Conservation (phyloP, 2,329 filamentous ascomycete species). For the Neonectria magnoliae region DNA sequence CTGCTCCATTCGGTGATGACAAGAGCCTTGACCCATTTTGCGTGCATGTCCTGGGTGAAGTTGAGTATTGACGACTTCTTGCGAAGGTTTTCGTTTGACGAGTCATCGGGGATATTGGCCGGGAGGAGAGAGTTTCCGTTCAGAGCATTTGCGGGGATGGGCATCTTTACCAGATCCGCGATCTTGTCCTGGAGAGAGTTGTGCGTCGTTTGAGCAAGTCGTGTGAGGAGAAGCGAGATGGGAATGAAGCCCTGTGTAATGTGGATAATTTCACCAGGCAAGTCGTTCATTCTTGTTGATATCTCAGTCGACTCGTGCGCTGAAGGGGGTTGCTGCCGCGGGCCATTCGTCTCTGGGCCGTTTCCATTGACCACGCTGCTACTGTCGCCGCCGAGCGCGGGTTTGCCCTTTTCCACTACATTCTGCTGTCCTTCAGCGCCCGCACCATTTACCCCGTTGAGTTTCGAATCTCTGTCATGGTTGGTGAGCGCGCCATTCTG, state of each 20-base stretch:
- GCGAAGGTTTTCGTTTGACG: constrained; percentile 70
- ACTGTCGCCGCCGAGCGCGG: constrained; percentile 12
- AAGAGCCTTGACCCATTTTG: constrained; percentile 91
- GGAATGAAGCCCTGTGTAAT: constrained; percentile 81
- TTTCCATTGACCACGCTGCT: constrained; percentile 42
- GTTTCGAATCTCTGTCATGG: constrained; percentile 61
- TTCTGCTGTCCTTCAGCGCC: constrained; percentile 37
- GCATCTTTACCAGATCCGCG: constrained; percentile 74
- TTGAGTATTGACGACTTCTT: constrained; percentile 82
- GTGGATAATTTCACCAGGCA: constrained; percentile 72
- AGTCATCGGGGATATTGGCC: constrained; percentile 59
- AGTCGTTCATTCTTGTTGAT: constrained; percentile 61
- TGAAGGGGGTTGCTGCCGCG: constrained; percentile 26
- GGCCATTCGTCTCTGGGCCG: constrained; percentile 30
- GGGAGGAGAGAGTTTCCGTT: constrained; percentile 60
- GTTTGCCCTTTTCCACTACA: constrained; percentile 49
- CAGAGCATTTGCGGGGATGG: constrained; percentile 59
- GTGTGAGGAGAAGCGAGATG: constrained; percentile 77
- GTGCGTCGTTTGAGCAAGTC: constrained; percentile 85
- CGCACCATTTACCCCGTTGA: constrained; percentile 57
- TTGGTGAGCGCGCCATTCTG: constrained; percentile 64
- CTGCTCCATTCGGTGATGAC: constrained; percentile 92
- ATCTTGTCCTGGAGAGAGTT: constrained; percentile 79
- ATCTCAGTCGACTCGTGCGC: constrained; percentile 30
- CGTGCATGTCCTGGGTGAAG: constrained; percentile 82